Percentiles rank a stretch among this genome's conserved stretches.
Conservation (phyloP, 2,329 filamentous ascomycete genomes). For the Emmonsia crescens region DNA sequence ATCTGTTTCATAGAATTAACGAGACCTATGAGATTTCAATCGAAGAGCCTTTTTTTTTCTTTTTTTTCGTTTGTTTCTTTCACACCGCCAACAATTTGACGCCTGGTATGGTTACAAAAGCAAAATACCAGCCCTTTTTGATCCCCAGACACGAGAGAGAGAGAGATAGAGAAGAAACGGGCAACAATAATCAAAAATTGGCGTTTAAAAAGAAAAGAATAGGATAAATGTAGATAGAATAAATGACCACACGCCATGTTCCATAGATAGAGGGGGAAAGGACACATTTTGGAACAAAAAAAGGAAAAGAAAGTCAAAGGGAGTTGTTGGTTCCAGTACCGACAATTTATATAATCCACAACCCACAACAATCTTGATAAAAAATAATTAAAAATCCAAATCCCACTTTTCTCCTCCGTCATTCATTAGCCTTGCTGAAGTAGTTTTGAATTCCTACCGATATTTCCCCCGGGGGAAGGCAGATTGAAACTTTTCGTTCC, state of each 20-base stretch:
- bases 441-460: not conserved
- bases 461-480: not conserved
- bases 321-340: not conserved
- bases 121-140: not conserved
- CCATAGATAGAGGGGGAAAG: not conserved
- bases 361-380: not conserved
- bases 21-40: not conserved
- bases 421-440: not conserved
- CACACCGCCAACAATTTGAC: not conserved
- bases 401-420: not conserved
- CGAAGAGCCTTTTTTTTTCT: not conserved
- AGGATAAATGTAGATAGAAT: not conserved
- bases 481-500: not conserved
- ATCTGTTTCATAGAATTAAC: not conserved
- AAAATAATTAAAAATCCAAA: not conserved
- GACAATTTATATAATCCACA: slow-evolving; percentile 2
- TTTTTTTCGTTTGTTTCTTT: not conserved
- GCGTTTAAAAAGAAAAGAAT: slow-evolving; percentile 21
- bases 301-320: not conserved
- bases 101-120: not conserved
- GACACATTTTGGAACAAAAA: not conserved
- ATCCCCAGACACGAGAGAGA: not conserved
- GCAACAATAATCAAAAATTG: slow-evolving; percentile 19
- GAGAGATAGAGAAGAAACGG: not conserved
- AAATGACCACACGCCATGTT: slow-evolving; percentile 10